These are phyloP conservation scores for Metschnikowia shivogae DNA, from an alignment of 805 yeast species.

Conservation along the genomic window DNA sequence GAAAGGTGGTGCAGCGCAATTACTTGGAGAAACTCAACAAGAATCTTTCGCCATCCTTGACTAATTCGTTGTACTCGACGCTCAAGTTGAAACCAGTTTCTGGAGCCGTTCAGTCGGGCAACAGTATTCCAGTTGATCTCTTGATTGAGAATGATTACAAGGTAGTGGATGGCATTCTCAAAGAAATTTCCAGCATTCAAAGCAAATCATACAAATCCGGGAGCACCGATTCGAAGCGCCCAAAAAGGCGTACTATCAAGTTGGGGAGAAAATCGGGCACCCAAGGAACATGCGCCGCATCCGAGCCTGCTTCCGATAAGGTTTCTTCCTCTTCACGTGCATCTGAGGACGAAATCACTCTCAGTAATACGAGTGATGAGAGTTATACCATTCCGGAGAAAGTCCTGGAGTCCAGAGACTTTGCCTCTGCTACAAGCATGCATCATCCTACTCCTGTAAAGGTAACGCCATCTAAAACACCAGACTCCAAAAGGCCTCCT, in stretches of 20 bases:
- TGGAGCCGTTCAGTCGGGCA: conserved; percentile 16
- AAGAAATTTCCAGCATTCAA: conserved; percentile 45
- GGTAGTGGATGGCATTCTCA: conserved; percentile 34
- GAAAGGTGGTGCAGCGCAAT: conserved; percentile 56
- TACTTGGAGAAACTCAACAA: conserved; percentile 41
- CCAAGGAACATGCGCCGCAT: background rate
- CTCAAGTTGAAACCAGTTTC: conserved; percentile 29
- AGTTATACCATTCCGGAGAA: background rate
- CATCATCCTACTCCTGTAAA: conserved; percentile 17
- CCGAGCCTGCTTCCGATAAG: background rate
- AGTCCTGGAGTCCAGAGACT: background rate
- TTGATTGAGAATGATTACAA: conserved; percentile 25
- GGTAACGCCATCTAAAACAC: background rate
- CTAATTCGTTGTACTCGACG: conserved; percentile 33
- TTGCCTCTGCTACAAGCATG: background rate
- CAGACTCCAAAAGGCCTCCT: conserved; percentile 6
- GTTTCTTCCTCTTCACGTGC: background rate
- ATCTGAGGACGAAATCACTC: background rate
- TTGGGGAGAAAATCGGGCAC: conserved; percentile 15
- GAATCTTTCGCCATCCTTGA: conserved; percentile 34
- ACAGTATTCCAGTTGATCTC: conserved; percentile 40
- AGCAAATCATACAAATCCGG: conserved; percentile 34
- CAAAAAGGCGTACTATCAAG: conserved; percentile 40
- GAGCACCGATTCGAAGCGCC: conserved; percentile 29
- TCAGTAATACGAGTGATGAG: background rate